Conservation (phyloP, 257 asterid species). For the Solanum tacnaense region DNA sequence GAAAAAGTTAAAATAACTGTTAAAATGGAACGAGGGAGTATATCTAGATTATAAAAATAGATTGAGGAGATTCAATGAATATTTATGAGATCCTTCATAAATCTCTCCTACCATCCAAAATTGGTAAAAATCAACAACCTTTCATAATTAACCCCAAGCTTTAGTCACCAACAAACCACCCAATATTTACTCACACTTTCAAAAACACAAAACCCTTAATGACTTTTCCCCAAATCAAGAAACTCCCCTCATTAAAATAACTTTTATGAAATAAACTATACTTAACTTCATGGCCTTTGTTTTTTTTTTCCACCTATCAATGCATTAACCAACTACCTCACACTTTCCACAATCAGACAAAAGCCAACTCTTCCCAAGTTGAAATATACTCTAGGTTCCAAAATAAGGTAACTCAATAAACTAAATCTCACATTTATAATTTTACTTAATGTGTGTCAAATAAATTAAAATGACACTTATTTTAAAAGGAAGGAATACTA, state of each 20-base stretch:
- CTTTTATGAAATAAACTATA: background rate
- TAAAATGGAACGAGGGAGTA: too few species aligned
- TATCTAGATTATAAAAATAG: background rate
- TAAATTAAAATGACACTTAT: too few species aligned
- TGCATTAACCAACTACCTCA: background rate
- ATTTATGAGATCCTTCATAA: slow-evolving; percentile 11
- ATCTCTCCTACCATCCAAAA: slow-evolving; percentile 13
- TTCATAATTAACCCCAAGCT: slow-evolving; percentile 13
- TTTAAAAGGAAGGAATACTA: too few species aligned
- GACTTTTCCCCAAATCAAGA: background rate
- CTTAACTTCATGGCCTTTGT: background rate
- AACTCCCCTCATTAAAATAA: background rate
- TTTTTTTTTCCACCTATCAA: background rate
- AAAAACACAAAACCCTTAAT: slow-evolving; percentile 1
- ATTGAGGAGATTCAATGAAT: background rate
- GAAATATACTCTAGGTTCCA: background rate
- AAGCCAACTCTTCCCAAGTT: background rate
- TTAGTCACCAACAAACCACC: slow-evolving; percentile 24
- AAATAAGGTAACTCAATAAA: background rate
- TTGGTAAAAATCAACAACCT: slow-evolving; percentile 7
- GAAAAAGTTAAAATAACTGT: too few species aligned
- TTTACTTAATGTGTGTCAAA: background rate
- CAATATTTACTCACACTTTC: background rate
- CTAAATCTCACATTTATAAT: too few species aligned
- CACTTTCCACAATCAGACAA: background rate